Evolutionary conservation across 1,139 yeast genomes (phyloP).

Genomic region (Hanseniaspora sp.): DNA sequence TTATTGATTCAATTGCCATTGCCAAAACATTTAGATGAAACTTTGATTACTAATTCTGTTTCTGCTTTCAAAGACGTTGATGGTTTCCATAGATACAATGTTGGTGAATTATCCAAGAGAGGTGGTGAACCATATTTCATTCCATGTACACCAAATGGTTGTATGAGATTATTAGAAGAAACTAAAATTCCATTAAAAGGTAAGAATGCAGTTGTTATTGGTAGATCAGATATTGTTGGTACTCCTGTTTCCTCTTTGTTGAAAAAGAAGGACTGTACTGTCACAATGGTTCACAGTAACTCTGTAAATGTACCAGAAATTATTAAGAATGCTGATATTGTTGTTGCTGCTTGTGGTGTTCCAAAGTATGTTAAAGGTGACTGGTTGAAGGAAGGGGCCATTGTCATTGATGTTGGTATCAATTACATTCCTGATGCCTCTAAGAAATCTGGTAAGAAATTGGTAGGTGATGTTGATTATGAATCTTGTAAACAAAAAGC

Average conservation of each 20-base stretch:
- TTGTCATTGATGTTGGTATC: conserved; percentile 71
- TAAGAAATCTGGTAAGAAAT: conserved; percentile 52
- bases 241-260: conserved; percentile 66
- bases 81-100: conserved; percentile 65
- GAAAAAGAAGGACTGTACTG: conserved; percentile 64
- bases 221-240: conserved; percentile 76
- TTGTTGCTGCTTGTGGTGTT: conserved; percentile 67
- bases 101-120: conserved; percentile 64
- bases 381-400: conserved; percentile 58
- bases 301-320: conserved; percentile 43
- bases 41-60: conserved; percentile 56
- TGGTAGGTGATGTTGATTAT: conserved; percentile 72
- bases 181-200: conserved; percentile 52
- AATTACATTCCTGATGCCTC: conserved; percentile 56
- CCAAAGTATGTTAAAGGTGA: conserved; percentile 62
- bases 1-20: conserved; percentile 62
- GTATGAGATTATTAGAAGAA: conserved; percentile 54
- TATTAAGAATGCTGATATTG: conserved; percentile 55
- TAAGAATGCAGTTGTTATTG: conserved; percentile 64
- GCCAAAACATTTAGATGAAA: conserved; percentile 60
- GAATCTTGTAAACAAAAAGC: conserved; percentile 47
- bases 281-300: conserved; percentile 57
- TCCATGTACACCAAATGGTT: conserved; percentile 76
- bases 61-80: conserved; percentile 63
- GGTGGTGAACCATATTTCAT: conserved; percentile 60